Evolutionary conservation across 805 yeast species (phyloP).

Genomic region (Metschnikowia proteae): DNA sequence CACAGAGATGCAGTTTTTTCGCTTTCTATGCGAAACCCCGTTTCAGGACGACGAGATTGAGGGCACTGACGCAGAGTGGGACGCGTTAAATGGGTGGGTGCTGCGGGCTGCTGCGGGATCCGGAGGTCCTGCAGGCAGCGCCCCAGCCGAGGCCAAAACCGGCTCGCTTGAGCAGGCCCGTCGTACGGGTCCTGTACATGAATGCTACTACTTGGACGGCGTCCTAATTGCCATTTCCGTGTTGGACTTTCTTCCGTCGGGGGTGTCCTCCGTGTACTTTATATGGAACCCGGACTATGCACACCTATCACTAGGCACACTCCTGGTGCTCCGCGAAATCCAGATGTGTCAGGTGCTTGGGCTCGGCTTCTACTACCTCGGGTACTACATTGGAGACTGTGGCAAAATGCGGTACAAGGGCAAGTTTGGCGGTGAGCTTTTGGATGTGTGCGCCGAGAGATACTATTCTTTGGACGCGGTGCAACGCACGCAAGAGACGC

Average conservation of each 20-base stretch:
- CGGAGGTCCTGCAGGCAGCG: conserved; percentile 8
- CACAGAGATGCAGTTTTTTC: conserved; percentile 45
- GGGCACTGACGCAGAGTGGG: conserved; percentile 36
- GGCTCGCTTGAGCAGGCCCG: background rate
- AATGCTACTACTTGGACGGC: conserved; percentile 64
- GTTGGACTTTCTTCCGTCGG: conserved; percentile 69
- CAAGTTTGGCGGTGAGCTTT: conserved; percentile 70
- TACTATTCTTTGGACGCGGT: conserved; percentile 39
- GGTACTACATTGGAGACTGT: conserved; percentile 77
- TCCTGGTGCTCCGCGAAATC: conserved; percentile 72
- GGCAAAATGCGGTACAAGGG: conserved; percentile 78
- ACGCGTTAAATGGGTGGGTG: conserved; percentile 39
- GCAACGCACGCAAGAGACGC: conserved; percentile 6
- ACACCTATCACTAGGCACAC: conserved; percentile 66
- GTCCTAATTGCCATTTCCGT: conserved; percentile 72
- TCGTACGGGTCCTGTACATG: conserved; percentile 67
- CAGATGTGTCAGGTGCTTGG: conserved; percentile 46
- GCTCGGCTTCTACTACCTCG: conserved; percentile 64
- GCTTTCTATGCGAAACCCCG: conserved; percentile 71
- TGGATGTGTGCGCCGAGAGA: conserved; percentile 50
- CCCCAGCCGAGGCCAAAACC: background rate
- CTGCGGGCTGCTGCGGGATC: conserved; percentile 17
- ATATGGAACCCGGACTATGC: conserved; percentile 83
- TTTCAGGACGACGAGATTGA: conserved; percentile 34
- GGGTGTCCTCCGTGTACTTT: conserved; percentile 80